phyloP scores from a whole-genome alignment of 495 filamentous ascomycete species.

The Podospora didyma region DNA sequence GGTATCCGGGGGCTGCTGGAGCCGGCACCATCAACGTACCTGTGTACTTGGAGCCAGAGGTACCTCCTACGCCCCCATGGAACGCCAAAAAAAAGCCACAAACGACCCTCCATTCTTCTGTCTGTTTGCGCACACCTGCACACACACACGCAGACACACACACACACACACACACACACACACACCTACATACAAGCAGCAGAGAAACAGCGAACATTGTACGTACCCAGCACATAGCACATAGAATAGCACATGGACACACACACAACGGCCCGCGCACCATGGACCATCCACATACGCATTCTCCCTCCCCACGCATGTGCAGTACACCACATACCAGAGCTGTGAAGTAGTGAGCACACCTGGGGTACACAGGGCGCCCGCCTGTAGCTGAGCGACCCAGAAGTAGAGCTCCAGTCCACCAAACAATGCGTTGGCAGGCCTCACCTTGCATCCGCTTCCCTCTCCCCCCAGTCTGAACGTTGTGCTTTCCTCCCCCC shows the following conservation, averaged over 20 bases:
- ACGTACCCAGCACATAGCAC: conserved; percentile 6
- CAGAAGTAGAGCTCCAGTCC: conserved; percentile 13
- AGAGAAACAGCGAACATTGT: neutral
- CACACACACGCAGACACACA: conserved; percentile 11
- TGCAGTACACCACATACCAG: neutral
- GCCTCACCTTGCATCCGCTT: conserved; percentile 15
- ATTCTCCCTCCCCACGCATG: neutral
- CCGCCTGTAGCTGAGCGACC: neutral
- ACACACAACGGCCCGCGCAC: neutral
- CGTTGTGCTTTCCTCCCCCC: neutral
- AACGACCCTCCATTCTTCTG: conserved; percentile 7
- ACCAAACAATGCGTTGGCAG: conserved; percentile 27
- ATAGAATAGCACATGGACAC: too few relatives aligned
- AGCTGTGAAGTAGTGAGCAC: conserved; percentile 4
- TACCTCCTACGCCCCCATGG: conserved; percentile 9
- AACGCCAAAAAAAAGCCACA: conserved; percentile 11
- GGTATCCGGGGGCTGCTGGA: neutral
- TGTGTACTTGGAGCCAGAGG: neutral
- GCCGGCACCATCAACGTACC: neutral
- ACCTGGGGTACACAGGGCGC: conserved; percentile 7
- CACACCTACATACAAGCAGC: neutral
- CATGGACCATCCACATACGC: conserved; percentile 2
- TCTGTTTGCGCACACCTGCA: conserved; percentile 23
- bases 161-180: neutral
- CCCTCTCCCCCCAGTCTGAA: neutral